phyloP scores from a whole-genome alignment of 495 filamentous ascomycete species.

The Thermothielavioides terrestris region DNA sequence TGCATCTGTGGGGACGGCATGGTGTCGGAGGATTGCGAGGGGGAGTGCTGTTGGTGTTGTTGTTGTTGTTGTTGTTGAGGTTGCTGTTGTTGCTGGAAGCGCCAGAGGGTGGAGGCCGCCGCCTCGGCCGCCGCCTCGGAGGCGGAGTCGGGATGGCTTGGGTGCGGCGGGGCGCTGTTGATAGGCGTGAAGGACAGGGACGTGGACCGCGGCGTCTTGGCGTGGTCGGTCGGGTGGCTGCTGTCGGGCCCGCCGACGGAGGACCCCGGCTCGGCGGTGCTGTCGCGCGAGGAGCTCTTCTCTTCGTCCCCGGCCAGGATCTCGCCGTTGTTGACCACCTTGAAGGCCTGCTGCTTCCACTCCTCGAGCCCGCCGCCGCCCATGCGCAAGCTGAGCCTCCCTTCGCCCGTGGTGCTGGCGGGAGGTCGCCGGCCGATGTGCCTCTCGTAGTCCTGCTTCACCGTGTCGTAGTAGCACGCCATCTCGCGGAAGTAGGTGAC shows the following conservation, averaged over 20 bases:
- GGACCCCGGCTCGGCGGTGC: conserved; percentile 22
- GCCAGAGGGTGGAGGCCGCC: conserved; percentile 11
- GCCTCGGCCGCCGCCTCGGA: conserved; percentile 2
- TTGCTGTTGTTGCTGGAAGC: background rate
- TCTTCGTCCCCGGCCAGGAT: conserved; percentile 27
- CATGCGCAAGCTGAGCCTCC: conserved; percentile 37
- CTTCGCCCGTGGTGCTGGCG: conserved; percentile 1
- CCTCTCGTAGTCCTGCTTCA: conserved; percentile 50
- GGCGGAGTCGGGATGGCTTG: conserved; percentile 10
- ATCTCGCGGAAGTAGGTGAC: conserved; percentile 58
- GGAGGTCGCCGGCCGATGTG: conserved; percentile 20
- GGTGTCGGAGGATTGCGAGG: background rate
- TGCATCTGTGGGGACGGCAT: background rate
- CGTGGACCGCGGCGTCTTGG: conserved; percentile 22
- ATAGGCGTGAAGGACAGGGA: conserved; percentile 44
- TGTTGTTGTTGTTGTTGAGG: background rate
- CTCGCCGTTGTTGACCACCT: conserved; percentile 36
- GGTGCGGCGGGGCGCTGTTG: conserved; percentile 29
- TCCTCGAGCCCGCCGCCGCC: conserved; percentile 62
- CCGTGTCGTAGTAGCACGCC: conserved; percentile 56
- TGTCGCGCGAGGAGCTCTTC: conserved; percentile 25
- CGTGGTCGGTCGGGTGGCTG: conserved; percentile 13
- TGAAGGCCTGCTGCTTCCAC: conserved; percentile 43
- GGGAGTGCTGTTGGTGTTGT: background rate
- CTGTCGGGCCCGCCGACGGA: conserved; percentile 19